These are phyloP conservation scores for Coniochaeta ligniaria DNA, from an alignment of 2,329 filamentous ascomycete species.

Conservation along the genomic window DNA sequence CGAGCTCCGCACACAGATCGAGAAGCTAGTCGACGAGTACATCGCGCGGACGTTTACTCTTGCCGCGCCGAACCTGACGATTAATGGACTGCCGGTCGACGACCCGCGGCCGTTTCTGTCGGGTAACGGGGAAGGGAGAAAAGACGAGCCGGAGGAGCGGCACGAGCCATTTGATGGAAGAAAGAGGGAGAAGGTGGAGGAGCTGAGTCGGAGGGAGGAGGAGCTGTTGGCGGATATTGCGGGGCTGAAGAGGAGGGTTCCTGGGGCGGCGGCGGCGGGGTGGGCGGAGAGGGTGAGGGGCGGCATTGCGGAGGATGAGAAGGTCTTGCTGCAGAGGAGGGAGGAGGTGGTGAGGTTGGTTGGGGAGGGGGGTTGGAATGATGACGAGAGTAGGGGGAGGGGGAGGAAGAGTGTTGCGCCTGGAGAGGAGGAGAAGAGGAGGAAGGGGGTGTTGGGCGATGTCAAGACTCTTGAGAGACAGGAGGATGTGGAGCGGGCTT, in stretches of 20 bases:
- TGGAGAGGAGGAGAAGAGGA: slow-evolving; percentile 8
- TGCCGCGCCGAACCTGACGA: slow-evolving; percentile 51
- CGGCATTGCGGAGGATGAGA: slow-evolving; percentile 32
- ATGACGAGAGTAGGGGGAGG: slow-evolving; percentile 6
- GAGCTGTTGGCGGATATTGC: slow-evolving; percentile 58
- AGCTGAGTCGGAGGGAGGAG: slow-evolving; percentile 55
- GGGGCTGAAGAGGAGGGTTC: slow-evolving; percentile 47
- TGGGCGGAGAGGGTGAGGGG: slow-evolving; percentile 32
- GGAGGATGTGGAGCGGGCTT: slow-evolving; percentile 37
- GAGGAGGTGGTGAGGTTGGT: slow-evolving; percentile 22
- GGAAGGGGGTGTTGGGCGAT: slow-evolving; percentile 16
- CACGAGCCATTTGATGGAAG: slow-evolving; percentile 56
- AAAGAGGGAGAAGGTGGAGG: slow-evolving; percentile 51
- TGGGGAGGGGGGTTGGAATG: slow-evolving; percentile 8
- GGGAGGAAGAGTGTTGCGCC: neutral
- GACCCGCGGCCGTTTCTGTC: slow-evolving; percentile 28
- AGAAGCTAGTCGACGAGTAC: slow-evolving; percentile 56
- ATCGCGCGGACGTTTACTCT: slow-evolving; percentile 53
- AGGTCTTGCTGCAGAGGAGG: slow-evolving; percentile 25
- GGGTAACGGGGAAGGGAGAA: neutral
- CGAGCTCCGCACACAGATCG: slow-evolving; percentile 50
- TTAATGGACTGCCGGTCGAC: slow-evolving; percentile 52
- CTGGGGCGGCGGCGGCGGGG: slow-evolving; percentile 32
- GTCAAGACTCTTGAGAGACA: slow-evolving; percentile 35
- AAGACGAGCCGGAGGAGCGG: slow-evolving; percentile 8